Percentiles rank a stretch among this genome's conserved stretches.
phyloP scores from a whole-genome alignment of 1,284 basidiomycete genomes.

The Trametes pubescens region DNA sequence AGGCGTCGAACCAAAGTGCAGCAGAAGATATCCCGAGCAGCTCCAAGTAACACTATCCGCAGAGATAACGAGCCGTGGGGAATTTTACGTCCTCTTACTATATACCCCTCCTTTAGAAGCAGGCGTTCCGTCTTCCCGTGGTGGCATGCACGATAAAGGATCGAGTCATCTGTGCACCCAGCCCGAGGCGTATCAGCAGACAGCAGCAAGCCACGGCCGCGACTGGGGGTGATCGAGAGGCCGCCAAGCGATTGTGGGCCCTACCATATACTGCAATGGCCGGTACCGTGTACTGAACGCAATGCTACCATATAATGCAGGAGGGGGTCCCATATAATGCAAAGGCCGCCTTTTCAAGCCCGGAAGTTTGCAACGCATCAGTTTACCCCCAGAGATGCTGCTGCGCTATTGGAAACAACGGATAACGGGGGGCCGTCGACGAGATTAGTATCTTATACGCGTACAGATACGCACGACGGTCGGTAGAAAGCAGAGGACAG shows the following conservation, averaged over 20 bases:
- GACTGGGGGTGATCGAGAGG: background rate
- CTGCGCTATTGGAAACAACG: background rate
- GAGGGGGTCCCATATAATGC: background rate
- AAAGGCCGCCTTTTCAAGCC: background rate
- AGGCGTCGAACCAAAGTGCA: background rate
- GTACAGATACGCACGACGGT: background rate
- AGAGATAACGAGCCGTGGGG: background rate
- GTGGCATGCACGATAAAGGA: conserved; percentile 1
- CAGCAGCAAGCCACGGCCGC: background rate
- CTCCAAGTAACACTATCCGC: background rate
- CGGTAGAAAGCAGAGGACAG: background rate
- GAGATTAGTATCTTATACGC: background rate
- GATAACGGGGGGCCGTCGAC: background rate
- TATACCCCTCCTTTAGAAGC: conserved; percentile 6
- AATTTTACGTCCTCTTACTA: background rate
- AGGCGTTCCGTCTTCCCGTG: conserved; percentile 16
- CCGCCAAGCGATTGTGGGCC: background rate
- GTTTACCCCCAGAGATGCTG: background rate
- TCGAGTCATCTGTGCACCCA: conserved; percentile 11
- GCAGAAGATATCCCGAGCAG: background rate
- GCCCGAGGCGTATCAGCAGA: conserved; percentile 10
- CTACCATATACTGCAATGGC: background rate
- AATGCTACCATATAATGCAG: conserved; percentile 3
- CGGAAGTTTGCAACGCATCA: background rate
- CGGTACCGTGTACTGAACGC: background rate